Evolutionary conservation across 805 yeast species (phyloP), one percentile per base, ranked within the genome.

Genomic region (Wickerhamomyces xylosicus): DNA sequence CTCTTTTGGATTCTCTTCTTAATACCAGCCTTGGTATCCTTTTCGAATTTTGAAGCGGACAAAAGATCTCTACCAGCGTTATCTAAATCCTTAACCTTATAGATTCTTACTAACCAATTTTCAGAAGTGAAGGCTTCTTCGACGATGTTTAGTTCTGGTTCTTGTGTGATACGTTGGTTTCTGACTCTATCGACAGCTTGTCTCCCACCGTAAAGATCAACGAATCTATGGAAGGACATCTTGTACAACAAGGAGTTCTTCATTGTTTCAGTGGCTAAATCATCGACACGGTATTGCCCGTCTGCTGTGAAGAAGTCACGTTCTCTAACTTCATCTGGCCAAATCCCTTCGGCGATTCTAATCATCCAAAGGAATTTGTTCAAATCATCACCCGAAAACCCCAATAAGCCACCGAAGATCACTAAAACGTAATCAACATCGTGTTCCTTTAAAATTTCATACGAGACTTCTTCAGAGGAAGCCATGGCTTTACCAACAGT

Each of bases 311-410:
- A 92, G 64, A 66, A 92, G 47, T 78, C 73, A 46, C 92, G 69
- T 64, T 92, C 98, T 48, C 69, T 72, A 42, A 92, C 79, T 57
- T 92, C 97, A n/a, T 92, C 97, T 1, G 98, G 99, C 99, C 99
- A 92, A 43, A 92, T 85, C 39, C 98, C 98, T 63, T 92, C 95
- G n/a, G 96, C 75, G 49, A 92, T 92, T 61, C 98, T 77, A 21
- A 92, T 87, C 99, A 92, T 92, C 98, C 99, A 94, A 56, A 92
- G 63, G 64, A 87, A 92, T 64, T 92, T 92, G 69, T 92, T 92
- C 53, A 92, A 67, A 63, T 94, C 98, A 62, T 92, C 98, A 43
- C 98, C 97, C 16, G 92, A 79, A 65, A 74, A 92, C 19, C 97
- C 98, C 37, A 92, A 56, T 33, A 86, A 64, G 19, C 98, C 98